A percentile compares a stretch with the other conserved stretches of the same genome.
Evolutionary conservation across 768 basidiomycete genomes (phyloP).

Genomic region (Rhizopogon vinicolor): DNA sequence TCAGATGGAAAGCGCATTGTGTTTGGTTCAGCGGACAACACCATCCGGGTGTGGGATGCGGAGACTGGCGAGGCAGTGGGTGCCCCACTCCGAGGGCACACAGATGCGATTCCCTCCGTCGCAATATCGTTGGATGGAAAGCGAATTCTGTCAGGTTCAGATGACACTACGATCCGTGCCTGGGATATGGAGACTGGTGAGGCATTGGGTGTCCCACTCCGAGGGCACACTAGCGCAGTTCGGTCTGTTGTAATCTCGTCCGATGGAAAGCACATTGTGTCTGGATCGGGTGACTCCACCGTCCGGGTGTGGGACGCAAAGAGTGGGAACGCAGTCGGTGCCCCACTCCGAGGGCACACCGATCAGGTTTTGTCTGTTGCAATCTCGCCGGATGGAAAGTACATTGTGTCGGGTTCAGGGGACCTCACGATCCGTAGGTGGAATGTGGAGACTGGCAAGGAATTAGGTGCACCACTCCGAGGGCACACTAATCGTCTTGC

Average conservation of each 20-base stretch:
- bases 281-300: background rate
- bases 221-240: background rate
- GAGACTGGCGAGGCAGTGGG: no score
- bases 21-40: constrained; percentile 2
- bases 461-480: no score
- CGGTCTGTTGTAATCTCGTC: background rate
- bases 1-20: no score
- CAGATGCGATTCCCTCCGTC: background rate
- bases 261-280: background rate
- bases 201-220: background rate
- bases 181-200: background rate
- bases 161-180: background rate
- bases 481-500: no score
- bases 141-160: background rate
- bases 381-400: background rate
- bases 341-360: no score
- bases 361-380: no score
- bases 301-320: background rate
- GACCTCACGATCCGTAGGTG: background rate
- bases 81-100: background rate
- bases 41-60: constrained; percentile 6
- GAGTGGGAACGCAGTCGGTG: background rate
- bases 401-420: background rate
- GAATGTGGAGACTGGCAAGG: background rate
- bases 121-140: background rate